These are phyloP conservation scores for Colletotrichum brevisporum DNA, from an alignment of 2,329 filamentous ascomycete genomes.

Conservation along the genomic window DNA sequence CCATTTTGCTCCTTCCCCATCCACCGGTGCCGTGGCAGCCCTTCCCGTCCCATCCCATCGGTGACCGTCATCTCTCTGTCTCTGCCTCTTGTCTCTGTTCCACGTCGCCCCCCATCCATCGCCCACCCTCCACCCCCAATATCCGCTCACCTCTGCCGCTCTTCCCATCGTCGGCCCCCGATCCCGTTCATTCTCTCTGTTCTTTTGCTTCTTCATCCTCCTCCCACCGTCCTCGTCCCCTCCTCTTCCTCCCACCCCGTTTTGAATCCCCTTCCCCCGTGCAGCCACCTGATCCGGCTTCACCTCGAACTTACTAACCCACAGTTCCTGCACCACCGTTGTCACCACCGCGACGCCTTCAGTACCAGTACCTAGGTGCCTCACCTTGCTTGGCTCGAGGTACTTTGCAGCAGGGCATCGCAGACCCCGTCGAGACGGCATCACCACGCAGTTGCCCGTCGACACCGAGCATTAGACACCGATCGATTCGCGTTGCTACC, in stretches of 20 bases:
- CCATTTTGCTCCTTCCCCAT: conserved; percentile 1
- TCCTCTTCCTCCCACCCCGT: not conserved
- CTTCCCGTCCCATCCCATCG: conserved; percentile 1
- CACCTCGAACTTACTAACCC: no score
- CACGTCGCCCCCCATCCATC: not conserved
- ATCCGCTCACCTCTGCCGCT: no score
- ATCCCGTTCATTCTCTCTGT: no score
- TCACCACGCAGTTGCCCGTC: not conserved
- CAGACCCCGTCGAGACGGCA: conserved; percentile 8
- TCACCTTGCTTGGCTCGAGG: no score
- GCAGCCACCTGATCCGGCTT: no score
- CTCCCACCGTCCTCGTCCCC: not conserved
- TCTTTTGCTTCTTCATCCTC: no score
- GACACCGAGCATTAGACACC: no score
- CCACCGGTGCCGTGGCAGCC: not conserved
- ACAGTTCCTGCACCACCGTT: not conserved
- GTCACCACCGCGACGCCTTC: conserved; percentile 3
- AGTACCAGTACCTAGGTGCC: not conserved
- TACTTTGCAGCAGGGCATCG: conserved; percentile 2
- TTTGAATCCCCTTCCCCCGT: not conserved
- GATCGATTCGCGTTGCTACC: no score
- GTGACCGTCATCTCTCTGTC: not conserved
- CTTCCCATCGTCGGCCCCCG: no score
- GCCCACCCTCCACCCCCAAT: not conserved
- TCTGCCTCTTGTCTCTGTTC: not conserved